Evolutionary conservation across 1,284 basidiomycete species (phyloP).

Genomic region (Athelia psychrophila): DNA sequence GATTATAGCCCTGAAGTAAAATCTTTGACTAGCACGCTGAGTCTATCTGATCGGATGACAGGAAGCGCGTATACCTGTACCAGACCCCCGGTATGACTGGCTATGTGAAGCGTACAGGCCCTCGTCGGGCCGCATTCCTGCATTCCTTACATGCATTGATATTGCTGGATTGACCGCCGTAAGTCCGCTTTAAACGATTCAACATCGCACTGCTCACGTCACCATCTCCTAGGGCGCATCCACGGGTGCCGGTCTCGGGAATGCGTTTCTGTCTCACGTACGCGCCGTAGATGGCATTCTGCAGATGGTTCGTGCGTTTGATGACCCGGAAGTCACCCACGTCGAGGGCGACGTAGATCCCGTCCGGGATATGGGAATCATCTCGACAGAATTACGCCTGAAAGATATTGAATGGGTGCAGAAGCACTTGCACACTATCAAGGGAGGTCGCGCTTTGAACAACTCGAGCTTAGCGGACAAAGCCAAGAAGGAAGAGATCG

Average conservation of each 20-base stretch:
- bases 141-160: slow-evolving; percentile 97
- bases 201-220: not conserved
- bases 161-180: slow-evolving; percentile 97
- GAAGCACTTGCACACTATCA: slow-evolving; percentile 82
- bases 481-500: slow-evolving; percentile 96
- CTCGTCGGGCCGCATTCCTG: slow-evolving; percentile 79
- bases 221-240: slow-evolving; percentile 76
- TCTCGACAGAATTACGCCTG: slow-evolving; percentile 88
- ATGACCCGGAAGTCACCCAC: slow-evolving; percentile 98
- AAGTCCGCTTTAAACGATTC: slow-evolving; percentile 22
- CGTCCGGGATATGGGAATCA: slow-evolving; percentile 96
- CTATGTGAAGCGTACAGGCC: slow-evolving; percentile 92
- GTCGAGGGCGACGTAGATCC: slow-evolving; percentile 99
- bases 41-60: slow-evolving; percentile 14
- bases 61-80: slow-evolving; percentile 96
- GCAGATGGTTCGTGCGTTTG: slow-evolving; percentile 97
- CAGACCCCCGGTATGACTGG: slow-evolving; percentile 95
- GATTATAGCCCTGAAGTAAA: too few relatives aligned
- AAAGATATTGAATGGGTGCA: slow-evolving; percentile 99
- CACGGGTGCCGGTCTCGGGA: slow-evolving; percentile 97
- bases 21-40: not conserved
- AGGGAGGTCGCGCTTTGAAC: slow-evolving; percentile 74
- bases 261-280: slow-evolving; percentile 97
- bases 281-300: slow-evolving; percentile 99
- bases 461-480: slow-evolving; percentile 88